These are phyloP conservation scores for Acanthochlamys bracteata DNA, from an alignment of 106 monocot genomes.

Conservation along the genomic window DNA sequence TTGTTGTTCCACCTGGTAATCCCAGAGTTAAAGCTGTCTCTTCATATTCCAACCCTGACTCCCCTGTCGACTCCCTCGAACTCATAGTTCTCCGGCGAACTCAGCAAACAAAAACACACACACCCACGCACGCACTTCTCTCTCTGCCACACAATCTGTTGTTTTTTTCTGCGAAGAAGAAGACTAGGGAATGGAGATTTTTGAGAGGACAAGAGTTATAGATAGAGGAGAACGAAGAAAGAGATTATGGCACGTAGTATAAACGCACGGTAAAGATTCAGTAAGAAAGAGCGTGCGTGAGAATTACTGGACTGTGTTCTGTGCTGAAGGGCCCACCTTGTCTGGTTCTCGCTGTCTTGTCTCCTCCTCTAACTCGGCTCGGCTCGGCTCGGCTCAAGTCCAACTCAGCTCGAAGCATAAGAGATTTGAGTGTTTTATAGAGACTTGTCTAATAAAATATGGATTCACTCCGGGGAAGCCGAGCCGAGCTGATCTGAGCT, in stretches of 20 bases:
- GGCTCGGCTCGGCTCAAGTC: too few relatives aligned
- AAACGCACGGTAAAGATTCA: not conserved
- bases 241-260: slow-evolving; percentile 7
- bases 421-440: too few relatives aligned
- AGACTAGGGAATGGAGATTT: not conserved
- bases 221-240: not conserved
- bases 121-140: not conserved
- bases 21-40: slow-evolving; percentile 62
- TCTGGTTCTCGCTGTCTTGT: not conserved
- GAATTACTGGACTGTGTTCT: not conserved
- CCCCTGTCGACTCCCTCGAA: slow-evolving; percentile 47
- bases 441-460: too few relatives aligned
- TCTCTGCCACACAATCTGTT: not conserved
- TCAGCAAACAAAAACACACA: not conserved
- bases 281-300: not conserved
- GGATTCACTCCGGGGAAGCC: too few relatives aligned
- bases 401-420: too few relatives aligned
- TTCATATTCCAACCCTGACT: slow-evolving; percentile 53
- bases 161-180: not conserved
- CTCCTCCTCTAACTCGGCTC: not conserved
- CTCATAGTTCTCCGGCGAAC: not conserved
- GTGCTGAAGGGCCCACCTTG: slow-evolving; percentile 6
- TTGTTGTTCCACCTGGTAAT: slow-evolving; percentile 21
- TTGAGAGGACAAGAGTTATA: not conserved
- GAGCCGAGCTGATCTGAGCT: too few relatives aligned